Conservation (phyloP, 352 stramenopile species). For the Aphanomyces invadans region DNA sequence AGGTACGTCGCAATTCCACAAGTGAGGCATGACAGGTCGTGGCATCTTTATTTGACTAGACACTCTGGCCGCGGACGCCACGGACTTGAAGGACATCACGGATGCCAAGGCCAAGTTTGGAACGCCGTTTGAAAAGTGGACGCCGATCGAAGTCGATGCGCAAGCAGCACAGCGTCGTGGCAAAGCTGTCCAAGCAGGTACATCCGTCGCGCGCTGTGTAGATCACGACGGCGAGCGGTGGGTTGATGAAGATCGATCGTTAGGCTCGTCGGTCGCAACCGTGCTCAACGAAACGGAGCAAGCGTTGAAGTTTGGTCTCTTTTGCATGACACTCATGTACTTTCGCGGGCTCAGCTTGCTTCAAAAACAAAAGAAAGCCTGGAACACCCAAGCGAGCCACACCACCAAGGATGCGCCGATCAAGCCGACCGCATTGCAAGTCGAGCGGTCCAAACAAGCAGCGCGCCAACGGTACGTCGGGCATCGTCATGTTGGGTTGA, state of each 20-base stretch:
- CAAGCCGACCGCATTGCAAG: conserved; percentile 42
- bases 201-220: no score
- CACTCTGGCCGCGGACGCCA: not conserved
- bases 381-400: conserved; percentile 32
- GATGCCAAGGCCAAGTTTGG: conserved; percentile 25
- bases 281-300: conserved; percentile 81
- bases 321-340: conserved; percentile 95
- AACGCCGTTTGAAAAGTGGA: conserved; percentile 58
- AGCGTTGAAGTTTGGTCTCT: conserved; percentile 93
- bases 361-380: conserved; percentile 73
- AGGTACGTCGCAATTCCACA: not conserved
- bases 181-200: conserved; percentile 48
- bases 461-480: not conserved
- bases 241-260: no score
- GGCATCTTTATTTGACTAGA: no score
- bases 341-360: conserved; percentile 88
- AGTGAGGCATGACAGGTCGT: no score
- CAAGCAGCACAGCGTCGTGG: conserved; percentile 39
- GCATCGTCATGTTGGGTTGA: not conserved
- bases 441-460: conserved; percentile 30
- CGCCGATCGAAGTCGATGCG: conserved; percentile 59
- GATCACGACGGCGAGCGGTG: no score
- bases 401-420: conserved; percentile 9
- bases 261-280: conserved; percentile 55
- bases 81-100: conserved; percentile 4